These are phyloP conservation scores for Monosporascus sp. DNA, from an alignment of 2,329 filamentous ascomycete genomes.

Conservation along the genomic window DNA sequence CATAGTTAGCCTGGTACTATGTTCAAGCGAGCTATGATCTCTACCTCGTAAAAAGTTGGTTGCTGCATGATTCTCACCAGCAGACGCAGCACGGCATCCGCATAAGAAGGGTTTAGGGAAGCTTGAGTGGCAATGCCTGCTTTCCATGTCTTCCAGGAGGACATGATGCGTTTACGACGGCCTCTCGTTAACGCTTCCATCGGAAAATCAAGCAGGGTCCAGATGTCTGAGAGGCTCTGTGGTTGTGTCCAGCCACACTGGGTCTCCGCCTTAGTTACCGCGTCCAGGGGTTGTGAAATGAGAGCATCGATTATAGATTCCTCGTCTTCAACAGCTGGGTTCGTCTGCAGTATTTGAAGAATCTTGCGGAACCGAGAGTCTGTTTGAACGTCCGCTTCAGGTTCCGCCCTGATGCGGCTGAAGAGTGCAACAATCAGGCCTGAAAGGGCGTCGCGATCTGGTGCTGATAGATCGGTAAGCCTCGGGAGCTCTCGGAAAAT, in stretches of 20 bases:
- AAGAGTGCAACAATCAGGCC: conserved; percentile 18
- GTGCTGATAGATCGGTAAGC: conserved; percentile 16
- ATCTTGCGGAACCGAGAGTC: conserved; percentile 5
- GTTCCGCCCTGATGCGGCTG: conserved; percentile 11
- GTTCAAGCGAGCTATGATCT: not conserved
- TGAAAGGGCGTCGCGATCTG: conserved; percentile 12
- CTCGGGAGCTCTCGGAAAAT: conserved; percentile 20
- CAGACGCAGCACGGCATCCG: conserved; percentile 18
- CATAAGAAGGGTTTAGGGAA: conserved; percentile 15
- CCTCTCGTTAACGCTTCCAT: conserved; percentile 21
- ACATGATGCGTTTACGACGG: conserved; percentile 26
- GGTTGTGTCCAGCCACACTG: conserved; percentile 20
- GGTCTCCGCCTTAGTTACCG: conserved; percentile 14
- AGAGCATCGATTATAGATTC: conserved; percentile 21
- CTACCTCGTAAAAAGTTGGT: conserved; percentile 27
- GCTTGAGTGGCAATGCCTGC: conserved; percentile 12
- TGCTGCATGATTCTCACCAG: conserved; percentile 24
- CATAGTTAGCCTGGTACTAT: conserved; percentile 2
- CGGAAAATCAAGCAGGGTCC: conserved; percentile 21
- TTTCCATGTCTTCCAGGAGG: conserved; percentile 25
- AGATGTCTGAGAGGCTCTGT: conserved; percentile 14
- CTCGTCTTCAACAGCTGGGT: conserved; percentile 19
- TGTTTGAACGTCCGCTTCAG: not conserved
- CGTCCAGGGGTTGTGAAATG: conserved; percentile 18
- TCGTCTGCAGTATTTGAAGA: conserved; percentile 16